phyloP scores from a whole-genome alignment of 2,329 filamentous ascomycete species.

The Aureobasidium sp. region DNA sequence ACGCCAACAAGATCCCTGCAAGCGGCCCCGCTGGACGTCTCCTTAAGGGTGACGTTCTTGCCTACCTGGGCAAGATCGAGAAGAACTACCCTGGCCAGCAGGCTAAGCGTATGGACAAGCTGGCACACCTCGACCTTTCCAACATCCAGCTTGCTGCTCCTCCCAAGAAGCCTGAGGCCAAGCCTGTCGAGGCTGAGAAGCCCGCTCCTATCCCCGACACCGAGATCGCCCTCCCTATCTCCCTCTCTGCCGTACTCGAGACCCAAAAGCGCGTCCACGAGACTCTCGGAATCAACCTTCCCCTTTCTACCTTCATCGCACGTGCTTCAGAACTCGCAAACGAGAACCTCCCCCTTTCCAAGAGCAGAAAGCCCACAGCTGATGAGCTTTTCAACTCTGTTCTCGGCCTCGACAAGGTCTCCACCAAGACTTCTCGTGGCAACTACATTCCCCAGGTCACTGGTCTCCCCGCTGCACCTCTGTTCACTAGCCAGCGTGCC shows the following conservation, averaged over 20 bases:
- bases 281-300: slow-evolving; percentile 69
- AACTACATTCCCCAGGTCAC: slow-evolving; percentile 66
- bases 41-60: slow-evolving; percentile 91
- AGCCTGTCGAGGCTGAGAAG: slow-evolving; percentile 34
- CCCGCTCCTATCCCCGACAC: slow-evolving; percentile 39
- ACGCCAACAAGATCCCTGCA: slow-evolving; percentile 72
- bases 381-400: slow-evolving; percentile 87
- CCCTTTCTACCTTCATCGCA: slow-evolving; percentile 77
- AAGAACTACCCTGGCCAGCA: slow-evolving; percentile 62
- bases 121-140: slow-evolving; percentile 81
- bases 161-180: slow-evolving; percentile 37
- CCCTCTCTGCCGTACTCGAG: slow-evolving; percentile 67
- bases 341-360: slow-evolving; percentile 65
- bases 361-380: slow-evolving; percentile 56
- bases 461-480: slow-evolving; percentile 38
- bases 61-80: slow-evolving; percentile 73
- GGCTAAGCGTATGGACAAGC: slow-evolving; percentile 62
- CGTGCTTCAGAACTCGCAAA: slow-evolving; percentile 83
- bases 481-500: slow-evolving; percentile 21
- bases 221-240: slow-evolving; percentile 65
- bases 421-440: slow-evolving; percentile 43
- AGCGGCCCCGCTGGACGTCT: slow-evolving; percentile 82
- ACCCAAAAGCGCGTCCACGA: slow-evolving; percentile 73
- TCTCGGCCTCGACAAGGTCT: slow-evolving; percentile 57
- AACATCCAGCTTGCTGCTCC: slow-evolving; percentile 74